Evolutionary conservation across 2,329 filamentous ascomycete species (phyloP), one percentile per base, ranked within the genome.

Genomic region (Capronia epimyces): DNA sequence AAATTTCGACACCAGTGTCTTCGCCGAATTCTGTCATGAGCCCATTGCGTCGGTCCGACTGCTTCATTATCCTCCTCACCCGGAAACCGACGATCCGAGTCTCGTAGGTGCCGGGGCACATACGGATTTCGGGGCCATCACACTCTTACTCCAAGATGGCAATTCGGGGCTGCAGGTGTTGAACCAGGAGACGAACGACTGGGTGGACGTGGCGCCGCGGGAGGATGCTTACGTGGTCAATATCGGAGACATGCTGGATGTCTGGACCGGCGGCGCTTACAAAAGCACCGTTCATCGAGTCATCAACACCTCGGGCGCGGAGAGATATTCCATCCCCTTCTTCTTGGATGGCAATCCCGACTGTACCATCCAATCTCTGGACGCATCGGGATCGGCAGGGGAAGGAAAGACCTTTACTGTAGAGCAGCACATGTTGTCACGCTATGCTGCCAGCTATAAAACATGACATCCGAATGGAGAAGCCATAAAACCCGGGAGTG

Each of bases 241-340:
- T 43, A 27, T 58, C 22, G 56, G 56, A 25, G 53, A 56, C 25
- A 54, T 58, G 53, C 40, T 58, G 21, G 31, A 56, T 6, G 41
- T 31, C 13, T 58, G 76, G 74, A 80, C 77, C 12, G 74, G 75
- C 46, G 72, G 74, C 13, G 64, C 67, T 42, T 81, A 79, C 65
- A 75, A 72, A 60, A 76, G 72, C 59, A 78, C 72, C 43, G 63
- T 77, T 3, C 79, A 82, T 60, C 68, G 77, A 6, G 78, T 81
- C 21, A 73, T 81, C 56, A 80, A 80, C 65, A 68, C 69, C 37
- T 73, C 71, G 2, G 68, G 67, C 1, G 66, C 65, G 8, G 74
- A 79, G 60, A 69, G 79, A 31, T 81, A 79, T 60, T 78, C 74
- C 5, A 67, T 81, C n/a, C 76, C 77, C 0, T 74, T 80, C 45